Percentiles rank a stretch among this genome's conserved stretches.
These are phyloP conservation scores for Globisporangium radiosum DNA, from an alignment of 352 stramenopile species.

Conservation along the genomic window DNA sequence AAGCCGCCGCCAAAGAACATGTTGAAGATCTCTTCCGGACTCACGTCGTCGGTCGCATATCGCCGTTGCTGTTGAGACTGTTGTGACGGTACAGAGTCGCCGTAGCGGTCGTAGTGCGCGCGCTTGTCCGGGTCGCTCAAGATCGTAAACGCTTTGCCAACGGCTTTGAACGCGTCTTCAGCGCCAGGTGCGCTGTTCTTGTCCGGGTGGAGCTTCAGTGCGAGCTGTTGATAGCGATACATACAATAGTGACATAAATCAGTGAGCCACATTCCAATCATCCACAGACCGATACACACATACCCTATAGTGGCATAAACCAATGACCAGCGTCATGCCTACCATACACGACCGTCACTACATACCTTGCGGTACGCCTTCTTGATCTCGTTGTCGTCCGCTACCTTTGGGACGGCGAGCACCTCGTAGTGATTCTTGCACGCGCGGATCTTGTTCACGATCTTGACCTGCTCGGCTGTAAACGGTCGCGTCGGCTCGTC, in stretches of 20 bases:
- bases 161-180: slow-evolving; percentile 97
- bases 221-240: slow-evolving; percentile 43
- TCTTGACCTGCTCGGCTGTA: slow-evolving; percentile 73
- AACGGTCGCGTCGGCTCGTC: slow-evolving; percentile 52
- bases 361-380: slow-evolving; percentile 88
- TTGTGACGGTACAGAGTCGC: slow-evolving; percentile 35
- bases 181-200: slow-evolving; percentile 96
- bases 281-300: neutral
- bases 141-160: slow-evolving; percentile 91
- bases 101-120: slow-evolving; percentile 80
- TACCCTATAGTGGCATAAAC: neutral
- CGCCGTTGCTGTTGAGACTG: slow-evolving; percentile 33
- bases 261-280: neutral
- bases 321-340: too few species aligned
- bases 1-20: slow-evolving; percentile 89
- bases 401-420: slow-evolving; percentile 60
- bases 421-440: slow-evolving; percentile 90
- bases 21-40: slow-evolving; percentile 90
- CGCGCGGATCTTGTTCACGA: slow-evolving; percentile 83
- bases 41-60: slow-evolving; percentile 82
- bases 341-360: too few species aligned
- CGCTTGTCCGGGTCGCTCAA: slow-evolving; percentile 87
- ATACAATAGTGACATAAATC: too few species aligned
- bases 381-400: slow-evolving; percentile 85
- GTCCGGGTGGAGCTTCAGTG: slow-evolving; percentile 86